phyloP scores from a whole-genome alignment of 768 basidiomycete species.

The Pulveroboletus frians region DNA sequence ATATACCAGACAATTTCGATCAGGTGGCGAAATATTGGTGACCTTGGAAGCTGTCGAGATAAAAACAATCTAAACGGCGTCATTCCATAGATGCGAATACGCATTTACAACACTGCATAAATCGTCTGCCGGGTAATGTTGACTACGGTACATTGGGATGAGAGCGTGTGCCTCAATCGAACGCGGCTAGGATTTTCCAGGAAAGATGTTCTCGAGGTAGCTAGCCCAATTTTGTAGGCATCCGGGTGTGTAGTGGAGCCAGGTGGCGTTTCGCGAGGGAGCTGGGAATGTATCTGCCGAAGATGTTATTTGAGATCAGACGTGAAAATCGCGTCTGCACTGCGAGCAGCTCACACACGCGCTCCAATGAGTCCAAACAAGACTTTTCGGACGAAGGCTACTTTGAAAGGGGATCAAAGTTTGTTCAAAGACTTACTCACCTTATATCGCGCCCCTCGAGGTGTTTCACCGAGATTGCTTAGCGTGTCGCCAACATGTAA shows the following conservation, averaged over 20 bases:
- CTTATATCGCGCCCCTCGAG: too few relatives aligned
- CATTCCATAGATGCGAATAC: constrained; percentile 1
- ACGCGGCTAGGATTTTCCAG: not conserved
- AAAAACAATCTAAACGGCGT: constrained; percentile 15
- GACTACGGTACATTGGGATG: not conserved
- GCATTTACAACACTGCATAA: constrained; percentile 1
- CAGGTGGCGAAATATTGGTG: constrained; percentile 2
- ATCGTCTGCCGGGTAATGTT: constrained; percentile 4
- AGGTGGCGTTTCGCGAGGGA: too few relatives aligned
- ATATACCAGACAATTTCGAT: not conserved
- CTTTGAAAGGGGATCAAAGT: too few relatives aligned
- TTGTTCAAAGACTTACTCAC: too few relatives aligned
- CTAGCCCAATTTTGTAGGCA: not conserved
- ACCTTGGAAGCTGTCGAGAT: constrained; percentile 14
- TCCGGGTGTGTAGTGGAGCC: not conserved
- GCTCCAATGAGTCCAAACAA: too few relatives aligned
- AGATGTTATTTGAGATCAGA: too few relatives aligned
- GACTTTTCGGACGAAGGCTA: too few relatives aligned
- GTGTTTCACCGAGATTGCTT: too few relatives aligned
- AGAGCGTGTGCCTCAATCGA: constrained; percentile 9
- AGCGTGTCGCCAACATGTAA: too few relatives aligned
- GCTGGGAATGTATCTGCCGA: too few relatives aligned
- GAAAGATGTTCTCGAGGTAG: not conserved
- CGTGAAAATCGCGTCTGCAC: too few relatives aligned
- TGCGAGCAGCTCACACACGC: too few relatives aligned